Conservation (phyloP, 805 yeast genomes). For the Candida easanensis region DNA sequence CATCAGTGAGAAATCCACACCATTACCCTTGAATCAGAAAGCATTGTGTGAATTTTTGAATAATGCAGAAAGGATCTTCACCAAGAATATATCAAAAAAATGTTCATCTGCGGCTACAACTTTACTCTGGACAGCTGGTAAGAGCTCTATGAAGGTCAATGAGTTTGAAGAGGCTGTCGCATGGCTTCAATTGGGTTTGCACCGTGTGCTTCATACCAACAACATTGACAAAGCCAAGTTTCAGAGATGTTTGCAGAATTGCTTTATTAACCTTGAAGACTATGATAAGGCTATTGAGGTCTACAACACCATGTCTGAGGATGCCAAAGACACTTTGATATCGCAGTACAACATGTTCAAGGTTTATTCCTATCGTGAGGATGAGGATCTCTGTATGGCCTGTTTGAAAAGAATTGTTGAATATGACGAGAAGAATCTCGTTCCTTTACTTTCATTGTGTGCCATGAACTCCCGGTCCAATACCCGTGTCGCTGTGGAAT, state of each 20-base stretch:
- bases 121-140: slow-evolving; percentile 39
- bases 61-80: slow-evolving; percentile 29
- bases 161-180: slow-evolving; percentile 22
- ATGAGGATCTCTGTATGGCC: slow-evolving; percentile 18
- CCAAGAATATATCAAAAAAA: slow-evolving; percentile 26
- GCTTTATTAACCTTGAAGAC: slow-evolving; percentile 26
- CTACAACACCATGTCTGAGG: slow-evolving; percentile 25
- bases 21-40: slow-evolving; percentile 22
- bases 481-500: slow-evolving; percentile 26
- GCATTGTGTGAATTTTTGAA: slow-evolving; percentile 26
- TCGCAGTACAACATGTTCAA: slow-evolving; percentile 34
- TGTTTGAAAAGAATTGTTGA: slow-evolving; percentile 33
- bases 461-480: slow-evolving; percentile 30
- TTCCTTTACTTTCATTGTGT: slow-evolving; percentile 32
- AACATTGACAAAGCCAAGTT: slow-evolving; percentile 34
- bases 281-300: slow-evolving; percentile 22
- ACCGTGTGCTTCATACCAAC: slow-evolving; percentile 24
- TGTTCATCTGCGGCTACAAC: slow-evolving; percentile 33
- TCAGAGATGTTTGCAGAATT: slow-evolving; percentile 34
- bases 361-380: slow-evolving; percentile 16
- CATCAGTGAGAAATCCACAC: slow-evolving; percentile 26
- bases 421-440: slow-evolving; percentile 33
- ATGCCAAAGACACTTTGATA: slow-evolving; percentile 26
- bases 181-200: slow-evolving; percentile 29
- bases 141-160: slow-evolving; percentile 27